Percentiles rank a stretch among this genome's conserved stretches.
phyloP scores from a whole-genome alignment of 176 grass and related monocot species.

The Coix lacrymajobi region DNA sequence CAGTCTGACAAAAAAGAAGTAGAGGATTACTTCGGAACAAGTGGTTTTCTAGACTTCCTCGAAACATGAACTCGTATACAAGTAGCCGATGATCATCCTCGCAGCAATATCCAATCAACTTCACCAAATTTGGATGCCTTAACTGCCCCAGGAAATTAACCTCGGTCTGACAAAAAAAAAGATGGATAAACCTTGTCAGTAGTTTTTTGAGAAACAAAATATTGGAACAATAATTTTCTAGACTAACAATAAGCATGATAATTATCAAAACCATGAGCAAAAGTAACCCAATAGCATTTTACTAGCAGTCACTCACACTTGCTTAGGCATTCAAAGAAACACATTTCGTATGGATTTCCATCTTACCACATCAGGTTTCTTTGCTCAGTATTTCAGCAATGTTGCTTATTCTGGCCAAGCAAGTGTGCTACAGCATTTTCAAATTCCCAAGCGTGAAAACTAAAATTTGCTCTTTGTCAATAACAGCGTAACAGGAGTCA shows the following conservation, averaged over 20 bases:
- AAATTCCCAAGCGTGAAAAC: not conserved
- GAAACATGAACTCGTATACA: constrained; percentile 98
- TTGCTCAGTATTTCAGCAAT: not conserved
- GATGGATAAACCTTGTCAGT: not conserved
- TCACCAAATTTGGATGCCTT: constrained; percentile 98
- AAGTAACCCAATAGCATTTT: not conserved
- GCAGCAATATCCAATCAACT: constrained; percentile 98
- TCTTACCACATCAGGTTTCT: not conserved
- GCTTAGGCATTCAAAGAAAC: not conserved
- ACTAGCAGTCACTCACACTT: not conserved
- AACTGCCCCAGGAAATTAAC: constrained; percentile 95
- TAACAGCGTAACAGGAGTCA: not conserved
- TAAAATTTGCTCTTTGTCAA: not conserved
- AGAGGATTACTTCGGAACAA: constrained; percentile 89
- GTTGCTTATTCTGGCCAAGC: not conserved
- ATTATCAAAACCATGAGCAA: not conserved
- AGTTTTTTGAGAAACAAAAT: not conserved
- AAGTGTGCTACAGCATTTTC: not conserved
- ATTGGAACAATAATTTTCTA: not conserved
- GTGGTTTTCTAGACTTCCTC: constrained; percentile 98
- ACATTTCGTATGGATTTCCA: not conserved
- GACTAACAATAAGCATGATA: not conserved
- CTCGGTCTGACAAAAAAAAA: constrained; percentile 61
- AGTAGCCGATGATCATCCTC: constrained; percentile 96
- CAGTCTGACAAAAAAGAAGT: not conserved